Evolutionary conservation across 139 green algal species (phyloP).

Genomic region (Chlamydomonas urium): DNA sequence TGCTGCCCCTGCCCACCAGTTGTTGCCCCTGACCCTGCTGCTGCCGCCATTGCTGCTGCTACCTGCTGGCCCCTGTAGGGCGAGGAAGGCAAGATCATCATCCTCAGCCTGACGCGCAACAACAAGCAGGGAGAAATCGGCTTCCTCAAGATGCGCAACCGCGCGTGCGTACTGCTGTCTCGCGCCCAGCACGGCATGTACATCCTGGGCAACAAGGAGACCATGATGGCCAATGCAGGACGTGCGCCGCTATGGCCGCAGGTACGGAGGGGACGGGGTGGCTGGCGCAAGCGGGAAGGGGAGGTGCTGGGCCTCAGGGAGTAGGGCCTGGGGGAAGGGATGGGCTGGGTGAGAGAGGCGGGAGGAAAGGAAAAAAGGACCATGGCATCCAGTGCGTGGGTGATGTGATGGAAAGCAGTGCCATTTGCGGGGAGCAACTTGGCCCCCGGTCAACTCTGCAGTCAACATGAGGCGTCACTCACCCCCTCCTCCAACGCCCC

Average conservation of each 20-base stretch:
- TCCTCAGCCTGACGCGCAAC: slow-evolving; percentile 67
- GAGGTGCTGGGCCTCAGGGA: not conserved
- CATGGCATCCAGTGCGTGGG: no score
- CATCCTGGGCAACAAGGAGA: slow-evolving; percentile 56
- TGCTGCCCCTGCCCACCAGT: no score
- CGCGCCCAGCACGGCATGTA: slow-evolving; percentile 66
- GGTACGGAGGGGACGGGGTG: not conserved
- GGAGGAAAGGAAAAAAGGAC: no score
- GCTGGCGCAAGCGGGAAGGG: not conserved
- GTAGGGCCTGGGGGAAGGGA: not conserved
- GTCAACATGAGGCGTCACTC: not conserved
- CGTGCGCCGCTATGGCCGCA: slow-evolving; percentile 46
- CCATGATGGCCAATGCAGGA: slow-evolving; percentile 17
- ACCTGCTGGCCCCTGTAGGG: slow-evolving; percentile 35
- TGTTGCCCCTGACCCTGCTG: no score
- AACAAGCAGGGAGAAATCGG: slow-evolving; percentile 48
- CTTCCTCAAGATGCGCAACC: slow-evolving; percentile 65
- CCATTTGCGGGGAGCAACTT: no score
- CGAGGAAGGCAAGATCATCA: slow-evolving; percentile 69
- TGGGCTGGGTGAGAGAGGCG: no score
- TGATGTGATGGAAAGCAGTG: no score
- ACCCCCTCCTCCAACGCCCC: not conserved
- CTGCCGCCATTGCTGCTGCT: not conserved
- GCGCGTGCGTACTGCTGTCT: slow-evolving; percentile 73
- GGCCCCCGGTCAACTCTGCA: not conserved